Conservation (phyloP, 2,329 filamentous ascomycete species). For the Stagonosporopsis chrysanthemi region DNA sequence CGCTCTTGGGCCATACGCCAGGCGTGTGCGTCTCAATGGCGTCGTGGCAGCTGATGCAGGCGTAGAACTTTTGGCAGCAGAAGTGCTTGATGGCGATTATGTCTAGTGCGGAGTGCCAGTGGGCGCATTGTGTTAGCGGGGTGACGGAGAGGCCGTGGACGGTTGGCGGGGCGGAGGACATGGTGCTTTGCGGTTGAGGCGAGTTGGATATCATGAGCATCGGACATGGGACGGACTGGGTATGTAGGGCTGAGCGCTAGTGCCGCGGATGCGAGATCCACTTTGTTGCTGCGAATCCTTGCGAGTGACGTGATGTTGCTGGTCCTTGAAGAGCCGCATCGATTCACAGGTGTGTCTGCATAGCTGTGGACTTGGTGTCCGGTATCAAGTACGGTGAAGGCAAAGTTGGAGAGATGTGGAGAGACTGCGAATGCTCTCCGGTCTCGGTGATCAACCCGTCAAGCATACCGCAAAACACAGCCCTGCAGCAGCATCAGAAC, state of each 20-base stretch:
- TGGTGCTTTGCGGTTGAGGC: constrained; percentile 2
- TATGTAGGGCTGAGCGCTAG: constrained; percentile 32
- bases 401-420: too few species aligned
- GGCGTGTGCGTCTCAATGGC: constrained; percentile 36
- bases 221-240: neutral
- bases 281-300: constrained; percentile 16
- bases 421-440: neutral
- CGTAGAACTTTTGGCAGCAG: constrained; percentile 49
- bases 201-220: neutral
- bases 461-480: neutral
- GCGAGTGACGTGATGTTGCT: constrained; percentile 17
- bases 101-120: constrained; percentile 45
- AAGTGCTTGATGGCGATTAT: constrained; percentile 49
- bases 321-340: constrained; percentile 13
- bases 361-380: neutral
- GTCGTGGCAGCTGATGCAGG: constrained; percentile 47
- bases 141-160: constrained; percentile 41
- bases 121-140: constrained; percentile 42
- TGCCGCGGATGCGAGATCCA: constrained; percentile 18
- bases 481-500: neutral
- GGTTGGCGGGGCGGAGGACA: constrained; percentile 15
- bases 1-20: constrained; percentile 30
- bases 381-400: neutral
- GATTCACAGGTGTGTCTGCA: neutral
- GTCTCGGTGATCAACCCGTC: neutral